Evolutionary conservation across 2,329 filamentous ascomycete genomes (phyloP), one percentile per base, ranked within the genome.

Genomic region (Aspergillus carbonarius): DNA sequence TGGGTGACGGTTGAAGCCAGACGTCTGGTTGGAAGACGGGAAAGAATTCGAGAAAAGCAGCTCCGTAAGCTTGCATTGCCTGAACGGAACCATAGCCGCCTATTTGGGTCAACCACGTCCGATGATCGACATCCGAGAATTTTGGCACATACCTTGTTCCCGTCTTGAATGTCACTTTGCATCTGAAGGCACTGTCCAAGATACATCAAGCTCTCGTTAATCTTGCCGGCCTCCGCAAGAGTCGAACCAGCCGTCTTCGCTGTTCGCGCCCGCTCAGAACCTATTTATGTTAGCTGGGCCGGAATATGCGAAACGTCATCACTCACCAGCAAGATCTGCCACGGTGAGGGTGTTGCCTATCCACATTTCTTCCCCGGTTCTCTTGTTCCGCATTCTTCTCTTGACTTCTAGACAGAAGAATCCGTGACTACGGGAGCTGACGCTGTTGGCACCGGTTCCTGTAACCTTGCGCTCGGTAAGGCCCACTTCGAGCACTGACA

Each of bases 191-290:
- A 99, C 71, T 98, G 95, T 0, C 95, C 95, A 1, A 99, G 83
- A 72, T 97, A 98, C 95, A 99, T 99, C 71, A 99, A 79, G 70
- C 91, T 96, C 75, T 97, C 93, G 70, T 99, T 99, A 73, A 99
- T 99, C 78, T 98, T 98, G 54, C 95, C 95, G 35, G 93, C 95
- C 78, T 99, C 95, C 0, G 90, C 93, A 13, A 99, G 83, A 0
- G 93, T 97, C 4, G 92, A 88, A 12, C 95, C 95, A 0, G 92
- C 90, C 0, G 95, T 98, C 81, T 97, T 97, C 25, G 95, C 93
- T 63, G 95, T 92, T 60, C 93, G 85, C 15, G 93, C 93, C 60
- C 95, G 87, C 76, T 99, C 95, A 61, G 95, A 98, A 13, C 84
- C 83, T 83, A 54, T 52, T 37, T 30, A 5, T 39, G 55, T 62